A percentile compares a stretch with the other conserved stretches of the same genome.
phyloP scores from a whole-genome alignment of 345 rosid species.

The Odontarrhena argentea region DNA sequence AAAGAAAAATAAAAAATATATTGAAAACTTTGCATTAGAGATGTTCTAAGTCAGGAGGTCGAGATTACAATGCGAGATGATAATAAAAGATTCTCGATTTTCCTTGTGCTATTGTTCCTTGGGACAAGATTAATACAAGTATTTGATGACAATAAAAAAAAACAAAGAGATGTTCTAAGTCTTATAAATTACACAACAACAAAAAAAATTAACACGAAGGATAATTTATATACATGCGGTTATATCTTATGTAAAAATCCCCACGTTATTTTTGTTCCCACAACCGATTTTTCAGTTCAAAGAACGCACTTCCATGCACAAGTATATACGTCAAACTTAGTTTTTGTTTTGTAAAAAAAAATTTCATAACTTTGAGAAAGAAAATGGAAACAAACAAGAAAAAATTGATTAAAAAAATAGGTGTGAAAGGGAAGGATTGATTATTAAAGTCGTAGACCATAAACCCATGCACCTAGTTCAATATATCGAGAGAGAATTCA shows the following conservation, averaged over 20 bases:
- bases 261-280: neutral
- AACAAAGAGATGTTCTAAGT: neutral
- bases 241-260: slow-evolving; percentile 3
- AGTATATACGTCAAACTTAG: neutral
- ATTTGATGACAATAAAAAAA: too few species aligned
- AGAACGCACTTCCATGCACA: slow-evolving; percentile 1
- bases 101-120: too few species aligned
- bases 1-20: too few species aligned
- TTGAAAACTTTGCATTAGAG: too few species aligned
- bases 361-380: neutral
- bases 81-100: too few species aligned
- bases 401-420: neutral
- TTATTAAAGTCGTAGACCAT: neutral
- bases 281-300: neutral
- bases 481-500: neutral
- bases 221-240: neutral
- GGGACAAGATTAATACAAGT: too few species aligned
- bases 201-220: neutral
- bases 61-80: too few species aligned
- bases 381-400: neutral
- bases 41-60: too few species aligned
- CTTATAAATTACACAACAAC: neutral
- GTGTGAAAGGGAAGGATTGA: too few species aligned
- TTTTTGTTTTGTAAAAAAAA: neutral
- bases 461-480: neutral